A percentile compares a stretch with the other conserved stretches of the same genome.
These are phyloP conservation scores for Mycogone perniciosa DNA, from an alignment of 2,329 filamentous ascomycete species.

Conservation along the genomic window DNA sequence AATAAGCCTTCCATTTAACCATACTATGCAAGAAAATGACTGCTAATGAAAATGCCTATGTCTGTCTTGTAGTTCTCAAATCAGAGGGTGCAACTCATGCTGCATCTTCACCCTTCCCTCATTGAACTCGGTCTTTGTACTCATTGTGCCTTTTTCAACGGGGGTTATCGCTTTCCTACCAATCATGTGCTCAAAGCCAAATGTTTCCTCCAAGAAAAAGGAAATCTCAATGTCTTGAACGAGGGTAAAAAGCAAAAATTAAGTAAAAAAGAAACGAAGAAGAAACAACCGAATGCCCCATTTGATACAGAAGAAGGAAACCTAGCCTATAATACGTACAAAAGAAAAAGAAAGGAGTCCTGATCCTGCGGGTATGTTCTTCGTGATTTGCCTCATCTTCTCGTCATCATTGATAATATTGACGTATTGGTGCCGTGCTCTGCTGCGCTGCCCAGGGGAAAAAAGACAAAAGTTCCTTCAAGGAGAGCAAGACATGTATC, in stretches of 20 bases:
- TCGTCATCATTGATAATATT: slow-evolving; percentile 22
- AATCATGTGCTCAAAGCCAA: neutral
- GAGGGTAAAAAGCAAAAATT: neutral
- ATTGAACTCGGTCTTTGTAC: neutral
- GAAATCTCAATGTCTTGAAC: neutral
- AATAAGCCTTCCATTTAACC: slow-evolving; percentile 5
- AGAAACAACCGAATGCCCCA: neutral
- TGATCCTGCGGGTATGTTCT: slow-evolving; percentile 22
- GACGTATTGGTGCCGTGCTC: slow-evolving; percentile 18
- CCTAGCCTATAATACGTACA: slow-evolving; percentile 22
- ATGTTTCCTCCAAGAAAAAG: neutral
- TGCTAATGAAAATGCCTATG: slow-evolving; percentile 5
- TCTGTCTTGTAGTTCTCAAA: neutral
- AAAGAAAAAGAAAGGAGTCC: slow-evolving; percentile 18
- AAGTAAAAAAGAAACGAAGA: neutral
- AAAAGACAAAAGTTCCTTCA: neutral
- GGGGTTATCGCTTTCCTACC: neutral
- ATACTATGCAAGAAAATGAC: slow-evolving; percentile 12
- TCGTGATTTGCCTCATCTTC: slow-evolving; percentile 26
- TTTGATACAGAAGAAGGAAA: slow-evolving; percentile 8
- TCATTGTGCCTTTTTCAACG: neutral
- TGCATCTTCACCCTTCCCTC: neutral
- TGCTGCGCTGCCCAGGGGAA: slow-evolving; percentile 16
- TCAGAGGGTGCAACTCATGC: neutral
- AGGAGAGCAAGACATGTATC: neutral